Evolutionary conservation across 1,139 yeast genomes (phyloP).

Genomic region (Maudiozyma humilis): DNA sequence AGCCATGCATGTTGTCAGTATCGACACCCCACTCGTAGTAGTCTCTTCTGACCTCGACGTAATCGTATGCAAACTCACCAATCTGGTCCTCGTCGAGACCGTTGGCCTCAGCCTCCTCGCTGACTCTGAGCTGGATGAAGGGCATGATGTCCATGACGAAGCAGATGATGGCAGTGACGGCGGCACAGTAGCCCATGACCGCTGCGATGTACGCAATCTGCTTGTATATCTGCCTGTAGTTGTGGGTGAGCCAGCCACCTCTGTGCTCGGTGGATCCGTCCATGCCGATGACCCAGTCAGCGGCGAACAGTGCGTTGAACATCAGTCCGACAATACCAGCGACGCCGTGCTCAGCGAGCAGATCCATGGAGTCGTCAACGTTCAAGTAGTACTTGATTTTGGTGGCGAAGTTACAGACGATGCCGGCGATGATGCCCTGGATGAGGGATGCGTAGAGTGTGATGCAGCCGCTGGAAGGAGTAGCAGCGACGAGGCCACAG

Average conservation of each 20-base stretch:
- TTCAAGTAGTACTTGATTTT: conserved; percentile 71
- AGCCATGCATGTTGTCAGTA: conserved; percentile 19
- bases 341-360: conserved; percentile 95
- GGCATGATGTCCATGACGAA: conserved; percentile 71
- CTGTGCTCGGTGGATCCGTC: conserved; percentile 73
- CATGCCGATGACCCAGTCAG: conserved; percentile 80
- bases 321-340: conserved; percentile 87
- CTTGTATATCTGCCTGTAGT: conserved; percentile 84
- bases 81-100: conserved; percentile 97
- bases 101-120: conserved; percentile 74
- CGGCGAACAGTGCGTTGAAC: conserved; percentile 83
- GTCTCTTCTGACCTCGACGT: conserved; percentile 92
- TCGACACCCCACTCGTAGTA: conserved; percentile 59
- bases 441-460: conserved; percentile 88
- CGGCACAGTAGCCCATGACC: conserved; percentile 64
- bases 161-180: conserved; percentile 71
- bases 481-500: conserved; percentile 93
- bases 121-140: conserved; percentile 69
- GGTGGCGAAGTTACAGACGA: conserved; percentile 83
- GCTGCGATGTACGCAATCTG: conserved; percentile 81
- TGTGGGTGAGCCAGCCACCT: conserved; percentile 90
- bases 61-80: conserved; percentile 97
- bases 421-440: conserved; percentile 73
- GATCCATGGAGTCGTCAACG: conserved; percentile 91
- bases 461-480: conserved; percentile 87